Base-by-base conservation (phyloP, 1,284 basidiomycete genomes). In the Sanghuangporus sanghuang region DNA sequence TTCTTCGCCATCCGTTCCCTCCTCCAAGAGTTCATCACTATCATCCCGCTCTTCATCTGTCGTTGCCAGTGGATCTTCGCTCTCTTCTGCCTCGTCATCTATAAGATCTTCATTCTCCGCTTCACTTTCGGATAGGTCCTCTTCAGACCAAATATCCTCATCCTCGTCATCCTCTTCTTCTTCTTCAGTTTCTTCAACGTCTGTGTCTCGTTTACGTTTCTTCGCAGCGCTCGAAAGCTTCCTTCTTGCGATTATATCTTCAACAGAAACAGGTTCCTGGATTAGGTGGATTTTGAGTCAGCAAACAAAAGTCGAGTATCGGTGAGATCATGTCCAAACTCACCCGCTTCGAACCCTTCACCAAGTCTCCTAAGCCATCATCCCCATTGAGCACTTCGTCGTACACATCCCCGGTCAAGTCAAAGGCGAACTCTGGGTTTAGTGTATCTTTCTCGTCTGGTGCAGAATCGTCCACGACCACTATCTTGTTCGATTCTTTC, bases 161-260 rank as follows among this genome's bases (percentile, higher is more conserved):
- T 71, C 72, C 16, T 68, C 71, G 16, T 68, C 70, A 14, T 67
- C 69, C 54, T 40, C 44, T 8, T 65, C 65, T 12, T 73, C 71
- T 1, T 68, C 73, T 5, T 72, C 71, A 14, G 69, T 72, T 3
- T 69, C 73, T 18, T 72, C 71, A 42, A 72, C 71, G 38, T 71
- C 70, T 32, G 71, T 67, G 59, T 72, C 78, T 64, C 86, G 73
- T 77, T 91, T 90, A 63, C 86, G 80, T 73, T 91, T 90, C 38
- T 76, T 75, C 49, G 73, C 72, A 66, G 70, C 67, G 67, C 72
- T 73, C 69, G 77, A 71, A 62, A 81, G 78, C 61, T 79, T 84
- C 62, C 89, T 80, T 63, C 88, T 80, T 54, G 86, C 87, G 70
- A 96, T 95, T 68, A 96, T 97, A 71, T 97, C 93, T 75, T 97